A percentile compares a stretch with the other conserved stretches of the same genome.
These are phyloP conservation scores for Penicillium roqueforti DNA, from an alignment of 495 filamentous ascomycete genomes.

Conservation along the genomic window DNA sequence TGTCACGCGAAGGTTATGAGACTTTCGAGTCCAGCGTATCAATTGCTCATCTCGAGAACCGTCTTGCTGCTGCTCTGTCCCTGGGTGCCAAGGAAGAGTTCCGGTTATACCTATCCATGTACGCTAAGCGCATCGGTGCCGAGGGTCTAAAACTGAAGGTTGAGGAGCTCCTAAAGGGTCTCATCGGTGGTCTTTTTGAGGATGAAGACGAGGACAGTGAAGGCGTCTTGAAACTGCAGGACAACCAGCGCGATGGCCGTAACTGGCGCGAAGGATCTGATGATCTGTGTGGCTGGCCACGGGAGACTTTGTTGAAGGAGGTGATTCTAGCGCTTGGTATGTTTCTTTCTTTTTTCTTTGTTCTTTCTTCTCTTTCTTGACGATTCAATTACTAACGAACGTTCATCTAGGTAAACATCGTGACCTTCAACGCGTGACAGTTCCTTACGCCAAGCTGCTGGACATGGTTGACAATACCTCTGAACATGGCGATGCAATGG, in stretches of 20 bases:
- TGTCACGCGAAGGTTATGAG: slow-evolving; percentile 86
- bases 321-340: slow-evolving; percentile 90
- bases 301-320: slow-evolving; percentile 77
- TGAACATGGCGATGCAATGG: slow-evolving; percentile 52
- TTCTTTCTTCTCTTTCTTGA: neutral
- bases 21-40: slow-evolving; percentile 86
- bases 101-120: slow-evolving; percentile 87
- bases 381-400: slow-evolving; percentile 27
- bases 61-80: slow-evolving; percentile 81
- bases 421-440: slow-evolving; percentile 83
- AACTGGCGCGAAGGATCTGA: slow-evolving; percentile 49
- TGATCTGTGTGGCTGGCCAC: slow-evolving; percentile 79
- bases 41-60: slow-evolving; percentile 93
- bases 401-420: slow-evolving; percentile 76
- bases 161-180: slow-evolving; percentile 77
- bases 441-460: slow-evolving; percentile 79
- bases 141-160: slow-evolving; percentile 85
- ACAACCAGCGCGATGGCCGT: slow-evolving; percentile 55
- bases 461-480: slow-evolving; percentile 51
- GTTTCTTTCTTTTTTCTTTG: slow-evolving; percentile 31
- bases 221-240: slow-evolving; percentile 46
- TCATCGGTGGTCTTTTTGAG: slow-evolving; percentile 67
- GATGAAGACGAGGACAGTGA: slow-evolving; percentile 42
- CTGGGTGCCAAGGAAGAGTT: slow-evolving; percentile 89
- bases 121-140: slow-evolving; percentile 87